A percentile compares a stretch with the other conserved stretches of the same genome.
Conservation (phyloP, 192 early-diverging fungal genomes). For the Coemansia sp. region DNA sequence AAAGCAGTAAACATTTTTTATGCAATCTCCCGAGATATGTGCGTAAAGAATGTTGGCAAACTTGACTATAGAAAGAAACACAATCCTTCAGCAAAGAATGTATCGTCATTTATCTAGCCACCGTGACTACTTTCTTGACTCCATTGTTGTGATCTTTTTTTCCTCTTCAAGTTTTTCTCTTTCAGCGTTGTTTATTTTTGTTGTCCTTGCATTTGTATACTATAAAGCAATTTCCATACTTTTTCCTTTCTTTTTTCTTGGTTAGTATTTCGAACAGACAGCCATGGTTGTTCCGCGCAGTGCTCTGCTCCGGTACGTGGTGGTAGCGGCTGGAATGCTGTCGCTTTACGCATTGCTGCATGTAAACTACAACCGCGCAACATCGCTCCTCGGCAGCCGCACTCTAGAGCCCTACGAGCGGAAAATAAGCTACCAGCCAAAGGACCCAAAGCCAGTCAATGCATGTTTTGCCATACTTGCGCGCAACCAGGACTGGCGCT, state of each 20-base stretch:
- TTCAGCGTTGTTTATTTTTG: not conserved
- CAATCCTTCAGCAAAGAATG: no score
- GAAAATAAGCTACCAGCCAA: constrained; percentile 35
- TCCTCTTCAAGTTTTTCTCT: constrained; percentile 3
- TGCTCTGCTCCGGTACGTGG: constrained; percentile 40
- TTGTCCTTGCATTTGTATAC: not conserved
- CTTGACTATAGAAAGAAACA: no score
- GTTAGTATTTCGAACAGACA: not conserved
- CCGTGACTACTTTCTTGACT: no score
- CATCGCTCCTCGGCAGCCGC: constrained; percentile 16
- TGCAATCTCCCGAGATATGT: no score
- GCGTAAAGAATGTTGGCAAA: no score
- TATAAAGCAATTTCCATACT: not conserved
- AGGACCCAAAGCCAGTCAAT: constrained; percentile 47
- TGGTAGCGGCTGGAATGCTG: constrained; percentile 23
- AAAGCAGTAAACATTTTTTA: no score
- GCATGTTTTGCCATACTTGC: constrained; percentile 71
- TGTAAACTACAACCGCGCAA: constrained; percentile 35
- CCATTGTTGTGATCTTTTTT: no score
- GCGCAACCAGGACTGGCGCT: constrained; percentile 67
- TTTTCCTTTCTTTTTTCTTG: not conserved
- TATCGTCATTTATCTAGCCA: no score
- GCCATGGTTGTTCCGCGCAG: constrained; percentile 32
- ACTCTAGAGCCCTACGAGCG: constrained; percentile 21
- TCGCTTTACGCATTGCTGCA: constrained; percentile 39